These are phyloP conservation scores for Meyerozyma smithsonii DNA, from an alignment of 1,139 yeast species.

Conservation along the genomic window DNA sequence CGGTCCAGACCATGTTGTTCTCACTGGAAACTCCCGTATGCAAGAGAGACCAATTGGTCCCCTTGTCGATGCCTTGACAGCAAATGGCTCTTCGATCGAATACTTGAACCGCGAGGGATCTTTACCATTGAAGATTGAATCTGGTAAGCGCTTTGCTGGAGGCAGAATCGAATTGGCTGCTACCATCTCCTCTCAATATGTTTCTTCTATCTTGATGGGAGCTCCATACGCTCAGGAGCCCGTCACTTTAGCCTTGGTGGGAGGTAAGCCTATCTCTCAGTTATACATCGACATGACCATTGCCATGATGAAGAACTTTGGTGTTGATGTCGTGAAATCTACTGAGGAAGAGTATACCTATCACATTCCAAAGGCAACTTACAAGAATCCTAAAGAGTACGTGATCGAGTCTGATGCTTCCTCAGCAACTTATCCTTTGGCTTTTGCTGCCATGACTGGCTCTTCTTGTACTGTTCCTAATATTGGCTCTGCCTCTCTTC, in stretches of 20 bases:
- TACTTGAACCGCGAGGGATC: slow-evolving; percentile 79
- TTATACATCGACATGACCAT: slow-evolving; percentile 96
- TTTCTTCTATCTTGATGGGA: slow-evolving; percentile 92
- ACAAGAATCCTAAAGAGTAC: slow-evolving; percentile 77
- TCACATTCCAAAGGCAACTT: slow-evolving; percentile 80
- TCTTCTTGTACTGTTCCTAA: slow-evolving; percentile 90
- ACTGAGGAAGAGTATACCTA: slow-evolving; percentile 74
- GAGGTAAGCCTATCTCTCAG: slow-evolving; percentile 96
- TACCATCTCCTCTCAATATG: slow-evolving; percentile 95
- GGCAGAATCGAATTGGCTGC: slow-evolving; percentile 94
- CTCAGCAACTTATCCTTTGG: slow-evolving; percentile 95
- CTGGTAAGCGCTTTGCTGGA: slow-evolving; percentile 75
- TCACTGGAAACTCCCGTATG: slow-evolving; percentile 96
- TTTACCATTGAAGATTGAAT: slow-evolving; percentile 69
- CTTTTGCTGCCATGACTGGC: slow-evolving; percentile 97
- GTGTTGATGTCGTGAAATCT: slow-evolving; percentile 72
- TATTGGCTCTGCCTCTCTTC: slow-evolving; percentile 86
- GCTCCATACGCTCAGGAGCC: slow-evolving; percentile 94
- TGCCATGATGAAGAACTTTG: slow-evolving; percentile 89
- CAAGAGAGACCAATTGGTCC: slow-evolving; percentile 98
- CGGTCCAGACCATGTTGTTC: slow-evolving; percentile 43
- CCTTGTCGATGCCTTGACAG: slow-evolving; percentile 80
- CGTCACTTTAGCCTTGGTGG: slow-evolving; percentile 81
- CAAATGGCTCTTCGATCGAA: slow-evolving; percentile 71
- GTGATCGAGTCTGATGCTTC: slow-evolving; percentile 98